Conservation (phyloP, 2,329 filamentous ascomycete genomes). For the Teratosphaeria gauchensis region DNA sequence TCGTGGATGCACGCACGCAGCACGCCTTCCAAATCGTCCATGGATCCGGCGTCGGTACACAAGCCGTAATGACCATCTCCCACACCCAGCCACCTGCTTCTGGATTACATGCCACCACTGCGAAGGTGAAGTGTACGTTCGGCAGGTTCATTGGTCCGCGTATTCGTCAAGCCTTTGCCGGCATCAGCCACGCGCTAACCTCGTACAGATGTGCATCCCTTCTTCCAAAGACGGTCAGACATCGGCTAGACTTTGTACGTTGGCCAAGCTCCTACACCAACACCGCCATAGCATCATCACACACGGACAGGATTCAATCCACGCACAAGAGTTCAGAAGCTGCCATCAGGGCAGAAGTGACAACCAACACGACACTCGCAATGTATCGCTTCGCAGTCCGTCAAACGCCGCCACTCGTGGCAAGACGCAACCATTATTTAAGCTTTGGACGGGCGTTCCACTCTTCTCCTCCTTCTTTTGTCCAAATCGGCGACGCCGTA, state of each 20-base stretch:
- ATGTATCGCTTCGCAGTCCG: background rate
- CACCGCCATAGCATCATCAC: background rate
- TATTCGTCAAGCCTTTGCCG: background rate
- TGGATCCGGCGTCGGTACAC: background rate
- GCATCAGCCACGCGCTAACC: background rate
- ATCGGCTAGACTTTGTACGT: too few relatives aligned
- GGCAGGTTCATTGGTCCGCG: background rate
- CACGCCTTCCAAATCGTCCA: background rate
- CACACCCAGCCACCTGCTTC: background rate
- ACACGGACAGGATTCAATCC: background rate
- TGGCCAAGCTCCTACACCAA: too few relatives aligned
- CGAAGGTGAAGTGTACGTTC: background rate
- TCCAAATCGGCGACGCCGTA: slow-evolving; percentile 70
- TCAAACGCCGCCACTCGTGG: background rate
- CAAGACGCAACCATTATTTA: background rate
- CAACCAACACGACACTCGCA: background rate
- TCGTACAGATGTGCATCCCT: background rate
- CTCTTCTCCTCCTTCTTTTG: slow-evolving; percentile 50
- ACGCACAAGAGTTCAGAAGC: background rate
- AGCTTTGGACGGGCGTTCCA: slow-evolving; percentile 46
- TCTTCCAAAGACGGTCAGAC: background rate
- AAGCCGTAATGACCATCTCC: background rate
- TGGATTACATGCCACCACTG: background rate
- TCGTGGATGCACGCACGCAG: background rate
- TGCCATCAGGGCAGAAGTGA: background rate